phyloP scores from a whole-genome alignment of 495 filamentous ascomycete genomes.

The Penicillium samsonianum region DNA sequence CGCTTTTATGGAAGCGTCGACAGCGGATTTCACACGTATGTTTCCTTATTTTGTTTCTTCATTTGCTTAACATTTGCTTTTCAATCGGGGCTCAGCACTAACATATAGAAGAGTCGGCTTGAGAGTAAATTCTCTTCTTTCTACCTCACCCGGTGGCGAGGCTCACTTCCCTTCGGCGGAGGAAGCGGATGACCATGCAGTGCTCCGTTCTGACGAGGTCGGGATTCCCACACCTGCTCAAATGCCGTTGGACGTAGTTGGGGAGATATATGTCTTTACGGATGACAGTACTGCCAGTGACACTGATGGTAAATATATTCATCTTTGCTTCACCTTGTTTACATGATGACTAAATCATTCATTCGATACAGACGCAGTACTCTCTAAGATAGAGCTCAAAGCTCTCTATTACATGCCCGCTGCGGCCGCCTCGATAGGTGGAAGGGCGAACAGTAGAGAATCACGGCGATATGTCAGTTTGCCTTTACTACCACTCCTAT shows the following conservation, averaged over 20 bases:
- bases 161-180: neutral
- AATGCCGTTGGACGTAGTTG: neutral
- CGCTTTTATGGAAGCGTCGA: neutral
- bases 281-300: neutral
- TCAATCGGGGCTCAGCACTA: neutral
- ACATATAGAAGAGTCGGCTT: constrained; percentile 1
- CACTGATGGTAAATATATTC: too few species aligned
- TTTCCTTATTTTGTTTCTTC: neutral
- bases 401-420: too few species aligned
- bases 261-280: neutral
- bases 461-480: too few species aligned
- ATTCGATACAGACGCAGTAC: too few species aligned
- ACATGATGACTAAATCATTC: too few species aligned
- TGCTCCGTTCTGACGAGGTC: neutral
- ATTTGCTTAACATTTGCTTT: neutral
- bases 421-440: too few species aligned
- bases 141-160: neutral
- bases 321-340: too few species aligned
- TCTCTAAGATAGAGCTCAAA: too few species aligned
- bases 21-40: constrained; percentile 7
- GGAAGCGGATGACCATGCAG: neutral
- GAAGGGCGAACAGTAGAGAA: too few species aligned
- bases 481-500: too few species aligned
- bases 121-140: neutral
- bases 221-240: neutral